Evolutionary conservation across 2,329 filamentous ascomycete species (phyloP).

Genomic region (Rhynchosporium graminicola): DNA sequence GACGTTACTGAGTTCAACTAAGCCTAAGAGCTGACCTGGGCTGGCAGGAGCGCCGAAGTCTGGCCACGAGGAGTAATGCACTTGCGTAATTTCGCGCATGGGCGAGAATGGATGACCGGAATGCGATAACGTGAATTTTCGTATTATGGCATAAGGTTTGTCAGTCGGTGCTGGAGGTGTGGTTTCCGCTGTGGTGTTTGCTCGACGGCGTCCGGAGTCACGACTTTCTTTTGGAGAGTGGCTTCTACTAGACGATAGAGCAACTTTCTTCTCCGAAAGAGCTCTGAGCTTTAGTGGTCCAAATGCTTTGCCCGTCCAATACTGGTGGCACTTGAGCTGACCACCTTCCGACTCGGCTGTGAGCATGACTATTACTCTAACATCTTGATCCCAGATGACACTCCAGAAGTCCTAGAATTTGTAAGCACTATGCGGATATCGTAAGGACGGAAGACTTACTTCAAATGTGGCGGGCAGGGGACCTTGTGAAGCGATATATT

Average conservation of each 20-base stretch:
- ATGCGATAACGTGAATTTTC: conserved; percentile 84
- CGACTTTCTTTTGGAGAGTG: conserved; percentile 45
- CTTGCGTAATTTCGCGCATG: conserved; percentile 88
- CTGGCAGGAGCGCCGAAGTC: conserved; percentile 94
- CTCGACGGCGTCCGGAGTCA: conserved; percentile 50
- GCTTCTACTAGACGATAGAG: conserved; percentile 62
- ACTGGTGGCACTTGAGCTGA: conserved; percentile 91
- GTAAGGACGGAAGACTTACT: conserved; percentile 52
- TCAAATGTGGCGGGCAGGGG: conserved; percentile 90
- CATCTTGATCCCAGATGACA: conserved; percentile 94
- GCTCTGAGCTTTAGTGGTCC: conserved; percentile 73
- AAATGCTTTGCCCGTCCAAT: conserved; percentile 82
- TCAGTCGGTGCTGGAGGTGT: conserved; percentile 49
- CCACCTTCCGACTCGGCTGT: conserved; percentile 93
- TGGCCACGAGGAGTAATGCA: conserved; percentile 96
- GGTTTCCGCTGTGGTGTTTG: conserved; percentile 54
- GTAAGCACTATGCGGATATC: conserved; percentile 22
- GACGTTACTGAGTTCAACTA: conserved; percentile 85
- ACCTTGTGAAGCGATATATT: conserved; percentile 94
- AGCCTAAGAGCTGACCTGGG: conserved; percentile 78
- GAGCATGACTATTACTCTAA: conserved; percentile 92
- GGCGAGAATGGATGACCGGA: conserved; percentile 76
- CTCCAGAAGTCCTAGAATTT: conserved; percentile 86
- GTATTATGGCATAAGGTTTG: conserved; percentile 74
- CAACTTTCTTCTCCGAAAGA: conserved; percentile 80